Percentiles rank a stretch among this genome's conserved stretches.
Conservation (phyloP, 441 rosid species). For the Populus tomentosa region DNA sequence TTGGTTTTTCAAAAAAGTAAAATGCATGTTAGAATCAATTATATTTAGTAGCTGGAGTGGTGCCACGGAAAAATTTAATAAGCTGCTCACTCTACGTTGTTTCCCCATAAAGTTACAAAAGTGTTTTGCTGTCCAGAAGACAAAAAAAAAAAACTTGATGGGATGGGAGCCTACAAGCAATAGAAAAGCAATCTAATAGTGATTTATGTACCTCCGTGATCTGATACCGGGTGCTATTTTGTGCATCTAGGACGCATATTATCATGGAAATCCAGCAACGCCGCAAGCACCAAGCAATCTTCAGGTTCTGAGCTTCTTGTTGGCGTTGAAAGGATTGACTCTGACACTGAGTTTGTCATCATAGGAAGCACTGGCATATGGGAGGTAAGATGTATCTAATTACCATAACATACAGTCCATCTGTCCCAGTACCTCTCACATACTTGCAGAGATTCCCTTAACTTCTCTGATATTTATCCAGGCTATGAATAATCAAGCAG, state of each 20-base stretch:
- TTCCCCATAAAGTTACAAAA: too few species aligned
- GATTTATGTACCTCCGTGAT: not conserved
- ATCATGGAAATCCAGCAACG: conserved; percentile 35
- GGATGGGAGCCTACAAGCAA: too few species aligned
- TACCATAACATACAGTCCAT: not conserved
- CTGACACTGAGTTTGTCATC: conserved; percentile 60
- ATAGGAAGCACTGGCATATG: conserved; percentile 77
- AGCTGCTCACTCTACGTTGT: too few species aligned
- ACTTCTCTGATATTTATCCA: conserved; percentile 15
- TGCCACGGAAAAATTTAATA: too few species aligned
- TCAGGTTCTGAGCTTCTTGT: conserved; percentile 37
- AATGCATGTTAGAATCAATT: too few species aligned
- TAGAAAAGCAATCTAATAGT: not conserved
- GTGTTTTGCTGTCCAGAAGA: too few species aligned
- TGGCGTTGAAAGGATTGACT: conserved; percentile 38
- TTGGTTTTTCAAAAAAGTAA: not conserved
- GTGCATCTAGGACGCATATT: conserved; percentile 20
- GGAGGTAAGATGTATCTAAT: conserved; percentile 42
- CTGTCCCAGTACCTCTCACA: not conserved
- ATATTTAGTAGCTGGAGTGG: too few species aligned
- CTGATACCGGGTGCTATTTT: conserved; percentile 6
- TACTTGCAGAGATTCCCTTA: not conserved
- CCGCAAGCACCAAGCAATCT: conserved; percentile 20
- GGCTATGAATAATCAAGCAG: conserved; percentile 86
- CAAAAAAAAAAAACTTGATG: too few species aligned